Conservation (phyloP, 1,284 basidiomycete genomes). For the Ceratobasidium sp. region DNA sequence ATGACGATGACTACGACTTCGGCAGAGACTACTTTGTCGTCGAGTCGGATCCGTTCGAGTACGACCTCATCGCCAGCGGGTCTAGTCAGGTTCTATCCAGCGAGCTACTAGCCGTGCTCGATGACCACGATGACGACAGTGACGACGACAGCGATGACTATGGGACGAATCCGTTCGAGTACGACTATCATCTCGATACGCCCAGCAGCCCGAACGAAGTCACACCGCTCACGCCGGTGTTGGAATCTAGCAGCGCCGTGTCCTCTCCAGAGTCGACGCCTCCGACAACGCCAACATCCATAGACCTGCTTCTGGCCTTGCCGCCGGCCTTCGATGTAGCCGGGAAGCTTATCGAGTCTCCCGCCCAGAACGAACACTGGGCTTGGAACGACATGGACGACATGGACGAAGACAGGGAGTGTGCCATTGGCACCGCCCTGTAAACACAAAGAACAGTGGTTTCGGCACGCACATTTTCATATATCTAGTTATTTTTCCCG, state of each 20-base stretch:
- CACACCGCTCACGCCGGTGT: neutral
- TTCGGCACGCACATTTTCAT: neutral
- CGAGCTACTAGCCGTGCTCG: neutral
- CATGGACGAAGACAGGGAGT: neutral
- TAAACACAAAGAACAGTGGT: neutral
- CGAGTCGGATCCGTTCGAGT: slow-evolving; percentile 3
- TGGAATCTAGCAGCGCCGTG: neutral
- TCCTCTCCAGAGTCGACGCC: slow-evolving; percentile 3
- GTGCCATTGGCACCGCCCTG: slow-evolving; percentile 12
- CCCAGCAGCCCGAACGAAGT: neutral
- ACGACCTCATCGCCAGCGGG: neutral
- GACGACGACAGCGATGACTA: neutral
- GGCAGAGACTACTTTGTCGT: neutral
- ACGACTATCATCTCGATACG: neutral
- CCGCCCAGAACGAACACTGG: neutral
- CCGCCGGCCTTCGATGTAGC: neutral
- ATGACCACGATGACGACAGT: neutral
- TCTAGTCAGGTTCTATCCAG: neutral
- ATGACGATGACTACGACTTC: neutral
- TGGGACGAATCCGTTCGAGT: neutral
- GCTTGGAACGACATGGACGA: neutral
- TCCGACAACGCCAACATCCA: neutral
- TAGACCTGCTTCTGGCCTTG: neutral
- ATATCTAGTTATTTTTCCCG: neutral
- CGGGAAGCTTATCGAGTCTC: neutral